Percentiles rank a stretch among this genome's conserved stretches.
These are phyloP conservation scores for Oryza brachyantha DNA, from an alignment of 176 grass and related monocot species.

Conservation along the genomic window DNA sequence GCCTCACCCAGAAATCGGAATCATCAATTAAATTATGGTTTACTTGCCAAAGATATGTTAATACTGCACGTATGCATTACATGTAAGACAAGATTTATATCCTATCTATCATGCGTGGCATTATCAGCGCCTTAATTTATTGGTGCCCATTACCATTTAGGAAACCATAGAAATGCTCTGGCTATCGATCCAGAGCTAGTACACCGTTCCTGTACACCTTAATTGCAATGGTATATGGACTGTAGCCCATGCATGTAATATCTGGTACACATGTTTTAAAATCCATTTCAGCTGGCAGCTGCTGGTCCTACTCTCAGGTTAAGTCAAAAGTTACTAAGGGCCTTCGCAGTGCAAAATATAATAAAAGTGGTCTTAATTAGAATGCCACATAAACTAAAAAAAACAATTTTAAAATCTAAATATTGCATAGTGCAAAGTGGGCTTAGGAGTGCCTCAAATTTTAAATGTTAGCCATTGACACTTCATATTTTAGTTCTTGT, in stretches of 20 bases:
- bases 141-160: neutral
- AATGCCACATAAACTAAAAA: too few species aligned
- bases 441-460: too few species aligned
- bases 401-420: too few species aligned
- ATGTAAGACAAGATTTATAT: neutral
- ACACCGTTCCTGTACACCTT: neutral
- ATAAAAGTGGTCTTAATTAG: too few species aligned
- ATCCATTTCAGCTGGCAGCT: neutral
- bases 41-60: neutral
- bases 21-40: neutral
- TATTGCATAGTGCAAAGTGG: too few species aligned
- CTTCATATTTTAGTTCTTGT: too few species aligned
- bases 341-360: too few species aligned
- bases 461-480: too few species aligned
- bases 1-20: neutral
- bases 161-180: neutral
- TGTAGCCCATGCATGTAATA: neutral
- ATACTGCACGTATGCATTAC: neutral
- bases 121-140: too few species aligned
- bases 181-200: neutral
- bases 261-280: neutral
- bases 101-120: neutral
- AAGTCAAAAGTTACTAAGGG: too few species aligned
- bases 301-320: too few species aligned
- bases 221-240: neutral